Base-by-base conservation (phyloP, 768 basidiomycete genomes). In the Xerocomellus chrysenteron region DNA sequence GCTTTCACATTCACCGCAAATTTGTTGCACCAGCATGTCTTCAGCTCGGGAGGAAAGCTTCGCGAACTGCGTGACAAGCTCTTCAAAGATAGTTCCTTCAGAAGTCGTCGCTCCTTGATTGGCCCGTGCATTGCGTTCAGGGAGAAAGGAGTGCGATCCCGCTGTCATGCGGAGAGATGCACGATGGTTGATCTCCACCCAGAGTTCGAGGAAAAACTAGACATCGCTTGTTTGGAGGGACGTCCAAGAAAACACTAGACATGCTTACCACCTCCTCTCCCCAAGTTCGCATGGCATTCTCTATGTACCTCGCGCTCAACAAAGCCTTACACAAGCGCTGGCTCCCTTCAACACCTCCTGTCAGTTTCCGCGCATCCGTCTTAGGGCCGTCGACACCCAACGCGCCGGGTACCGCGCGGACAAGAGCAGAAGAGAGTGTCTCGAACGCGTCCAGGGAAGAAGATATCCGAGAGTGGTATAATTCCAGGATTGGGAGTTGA, bases 361-460 rank as follows among this genome's bases (percentile, higher is more conserved):
- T 95, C 57, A 93, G 76, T 55, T 79, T 80, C 55, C 78, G 77
- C 9, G 84, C 76, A 64, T 91, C 87, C 12, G 73, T 58, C 52
- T 66, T 73, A 1, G 64, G 47, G 53, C 74, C 72, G 4, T 70
- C 71, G 44, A 85, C 85, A 19, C 83, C 80, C 40, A 98, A 78
- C 0, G 93, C 93, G 17, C 97, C 97, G 1, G 97, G 97, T 2
- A 98, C 94, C 4, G 89, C 89, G 14, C 93, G 87, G 41, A 94
- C 84, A 60, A 99, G 85, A 0, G 87, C 82, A 32, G 90, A 93
- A 1, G 94, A 92, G 6, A 97, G 77, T 2, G 87, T 89, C 71
- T 98, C 97, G 63, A 98, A 98, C 0, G 95, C 96, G 64, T 98
- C 94, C 26, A 98, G 75, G 10, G 94, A 93, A 10, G 88, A 83